Evolutionary conservation across 2,329 filamentous ascomycete species (phyloP).

Genomic region (Colletotrichum sp.): DNA sequence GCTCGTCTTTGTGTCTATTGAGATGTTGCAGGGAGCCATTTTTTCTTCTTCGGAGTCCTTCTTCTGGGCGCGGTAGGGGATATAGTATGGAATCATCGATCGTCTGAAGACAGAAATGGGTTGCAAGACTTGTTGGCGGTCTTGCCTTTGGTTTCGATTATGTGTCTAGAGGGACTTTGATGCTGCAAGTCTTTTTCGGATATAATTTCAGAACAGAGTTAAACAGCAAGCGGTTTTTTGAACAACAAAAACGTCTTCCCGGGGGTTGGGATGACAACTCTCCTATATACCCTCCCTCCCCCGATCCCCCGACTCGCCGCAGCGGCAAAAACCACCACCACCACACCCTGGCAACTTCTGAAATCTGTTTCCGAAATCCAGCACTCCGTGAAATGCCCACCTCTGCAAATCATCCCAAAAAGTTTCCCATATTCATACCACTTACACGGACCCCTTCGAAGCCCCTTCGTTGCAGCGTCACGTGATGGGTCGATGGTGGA

Average conservation of each 20-base stretch:
- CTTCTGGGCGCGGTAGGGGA: not conserved
- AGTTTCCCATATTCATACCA: not conserved
- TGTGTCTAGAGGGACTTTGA: not conserved
- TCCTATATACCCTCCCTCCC: not conserved
- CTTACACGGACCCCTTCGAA: conserved; percentile 9
- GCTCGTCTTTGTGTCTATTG: not conserved
- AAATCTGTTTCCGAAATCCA: not conserved
- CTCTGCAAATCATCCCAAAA: not conserved
- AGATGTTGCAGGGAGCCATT: not conserved
- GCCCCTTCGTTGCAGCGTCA: not conserved
- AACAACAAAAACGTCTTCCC: not conserved
- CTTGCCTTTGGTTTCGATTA: not conserved
- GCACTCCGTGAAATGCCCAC: not conserved
- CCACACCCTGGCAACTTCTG: not conserved
- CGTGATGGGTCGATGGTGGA: conserved; percentile 17
- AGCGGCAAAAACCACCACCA: not conserved
- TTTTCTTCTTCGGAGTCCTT: not conserved
- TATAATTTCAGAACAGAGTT: not conserved
- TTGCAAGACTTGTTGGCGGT: not conserved
- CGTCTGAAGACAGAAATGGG: not conserved
- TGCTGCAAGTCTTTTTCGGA: not conserved
- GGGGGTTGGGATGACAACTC: not conserved
- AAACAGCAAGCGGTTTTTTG: not conserved
- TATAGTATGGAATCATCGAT: not conserved
- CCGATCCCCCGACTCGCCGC: not conserved